Base-by-base conservation (phyloP, 345 rosid genomes). In the Pseudoturritis turrita region DNA sequence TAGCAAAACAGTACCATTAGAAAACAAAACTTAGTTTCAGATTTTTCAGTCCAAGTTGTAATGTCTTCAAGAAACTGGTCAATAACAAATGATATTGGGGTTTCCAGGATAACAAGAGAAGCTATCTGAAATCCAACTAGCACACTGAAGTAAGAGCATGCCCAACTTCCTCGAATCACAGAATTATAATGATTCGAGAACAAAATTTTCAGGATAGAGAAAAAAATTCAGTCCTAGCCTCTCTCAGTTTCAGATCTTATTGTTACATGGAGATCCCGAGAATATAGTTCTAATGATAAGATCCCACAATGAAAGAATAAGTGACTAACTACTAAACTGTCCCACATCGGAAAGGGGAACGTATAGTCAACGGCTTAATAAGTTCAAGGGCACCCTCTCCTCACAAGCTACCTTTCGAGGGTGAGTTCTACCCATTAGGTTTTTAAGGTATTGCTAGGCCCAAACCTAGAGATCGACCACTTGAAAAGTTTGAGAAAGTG, bases 1-100 rank as follows among this genome's bases (percentile, higher is more conserved):
- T 75, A 53, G 51, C 65, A 21, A 44, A 75, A 53, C 12, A 75
- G 58, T 62, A 67, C 43, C 70, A 17, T 44, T 44, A 23, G 35
- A 53, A 68, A 62, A 52, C 56, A 60, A 37, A 33, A 44, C 22
- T 2, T 21, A 39, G 9, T 19, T 50, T 26, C 10, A 35, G 33
- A 65, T 5, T 15, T 45, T 10, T 56, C 22, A 49, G 52, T 44
- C 41, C 14, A 29, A 53, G 14, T 22, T 19, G 36, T 18, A 51
- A 46, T 57, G 7, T 36, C 61, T 57, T 49, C 43, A 55, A 46
- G 51, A 25, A 73, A 53, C 18, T 9, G 10, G 56, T 63, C 49
- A 35, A 56, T 55, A 17, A 46, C 19, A 17, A 22, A 45, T 33
- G 22, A 15, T 31, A 62, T 19, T 7, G 39, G 4, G 43, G 56